These are phyloP conservation scores for Globisporangium orthogonon DNA, from an alignment of 352 stramenopile species.

Conservation along the genomic window DNA sequence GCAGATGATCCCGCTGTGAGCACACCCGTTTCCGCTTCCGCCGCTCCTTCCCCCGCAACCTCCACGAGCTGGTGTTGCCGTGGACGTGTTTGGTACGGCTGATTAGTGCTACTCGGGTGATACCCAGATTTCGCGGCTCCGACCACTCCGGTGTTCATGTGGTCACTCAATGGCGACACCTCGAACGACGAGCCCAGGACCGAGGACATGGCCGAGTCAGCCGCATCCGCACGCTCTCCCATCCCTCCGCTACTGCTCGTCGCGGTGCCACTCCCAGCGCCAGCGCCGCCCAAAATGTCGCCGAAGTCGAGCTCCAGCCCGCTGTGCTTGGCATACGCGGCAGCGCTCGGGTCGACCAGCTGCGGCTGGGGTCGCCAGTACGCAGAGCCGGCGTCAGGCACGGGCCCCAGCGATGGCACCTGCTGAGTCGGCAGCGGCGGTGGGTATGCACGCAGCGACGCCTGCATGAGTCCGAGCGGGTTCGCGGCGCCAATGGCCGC, in stretches of 20 bases:
- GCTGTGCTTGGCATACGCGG: constrained; percentile 9
- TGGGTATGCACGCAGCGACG: constrained; percentile 21
- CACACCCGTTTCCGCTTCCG: not conserved
- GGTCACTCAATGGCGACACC: constrained; percentile 27
- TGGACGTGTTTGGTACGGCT: constrained; percentile 5
- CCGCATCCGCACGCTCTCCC: not conserved
- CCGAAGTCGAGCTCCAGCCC: constrained; percentile 34
- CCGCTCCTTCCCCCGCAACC: no score
- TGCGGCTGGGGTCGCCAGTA: constrained; percentile 10
- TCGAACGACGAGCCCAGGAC: constrained; percentile 32
- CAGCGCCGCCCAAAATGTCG: constrained; percentile 25
- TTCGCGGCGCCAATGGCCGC: constrained; percentile 13
- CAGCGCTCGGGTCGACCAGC: not conserved
- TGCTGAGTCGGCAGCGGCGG: constrained; percentile 11
- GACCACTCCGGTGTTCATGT: constrained; percentile 9
- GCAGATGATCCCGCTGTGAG: not conserved
- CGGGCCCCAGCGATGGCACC: not conserved
- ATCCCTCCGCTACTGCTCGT: not conserved
- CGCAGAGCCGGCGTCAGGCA: not conserved
- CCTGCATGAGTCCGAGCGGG: constrained; percentile 17
- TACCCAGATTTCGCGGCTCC: constrained; percentile 4
- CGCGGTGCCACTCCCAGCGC: not conserved
- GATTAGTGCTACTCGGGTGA: constrained; percentile 1
- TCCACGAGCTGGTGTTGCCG: constrained; percentile 3
- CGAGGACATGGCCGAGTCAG: constrained; percentile 12